A percentile compares a stretch with the other conserved stretches of the same genome.
Evolutionary conservation across 2,329 filamentous ascomycete species (phyloP).

Genomic region (Sporothrix schenckii): DNA sequence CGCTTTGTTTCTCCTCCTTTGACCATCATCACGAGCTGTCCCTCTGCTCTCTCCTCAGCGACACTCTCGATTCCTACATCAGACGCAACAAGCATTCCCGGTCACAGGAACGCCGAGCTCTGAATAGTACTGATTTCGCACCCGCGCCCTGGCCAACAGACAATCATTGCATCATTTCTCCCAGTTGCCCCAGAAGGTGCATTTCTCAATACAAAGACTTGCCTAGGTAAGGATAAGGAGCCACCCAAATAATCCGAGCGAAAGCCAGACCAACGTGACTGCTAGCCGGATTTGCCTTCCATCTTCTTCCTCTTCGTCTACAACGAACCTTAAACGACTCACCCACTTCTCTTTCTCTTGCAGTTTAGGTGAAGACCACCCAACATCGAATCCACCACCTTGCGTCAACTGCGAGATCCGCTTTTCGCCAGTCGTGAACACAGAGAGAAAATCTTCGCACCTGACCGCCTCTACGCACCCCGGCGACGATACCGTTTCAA

Average conservation of each 20-base stretch:
- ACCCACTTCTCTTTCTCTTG: not conserved
- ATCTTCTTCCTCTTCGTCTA: not conserved
- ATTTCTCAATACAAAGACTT: slow-evolving; percentile 15
- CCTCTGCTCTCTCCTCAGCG: slow-evolving; percentile 1
- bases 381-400: not conserved
- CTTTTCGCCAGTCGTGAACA: slow-evolving; percentile 22
- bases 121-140: slow-evolving; percentile 4
- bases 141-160: not conserved
- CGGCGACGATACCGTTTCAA: slow-evolving; percentile 31
- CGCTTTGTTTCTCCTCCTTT: slow-evolving; percentile 22
- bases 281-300: not conserved
- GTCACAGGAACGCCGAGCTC: slow-evolving; percentile 30
- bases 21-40: slow-evolving; percentile 29
- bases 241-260: not conserved
- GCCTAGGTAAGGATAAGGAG: slow-evolving; percentile 26
- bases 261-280: slow-evolving; percentile 12
- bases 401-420: slow-evolving; percentile 17
- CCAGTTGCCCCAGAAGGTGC: not conserved
- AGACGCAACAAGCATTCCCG: slow-evolving; percentile 31
- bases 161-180: not conserved
- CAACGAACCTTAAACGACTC: slow-evolving; percentile 19
- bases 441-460: slow-evolving; percentile 18
- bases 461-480: slow-evolving; percentile 17
- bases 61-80: slow-evolving; percentile 8
- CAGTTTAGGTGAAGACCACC: not conserved